Percentiles rank a stretch among this genome's conserved stretches.
Evolutionary conservation across 805 yeast species (phyloP).

Genomic region (Candida corydali): DNA sequence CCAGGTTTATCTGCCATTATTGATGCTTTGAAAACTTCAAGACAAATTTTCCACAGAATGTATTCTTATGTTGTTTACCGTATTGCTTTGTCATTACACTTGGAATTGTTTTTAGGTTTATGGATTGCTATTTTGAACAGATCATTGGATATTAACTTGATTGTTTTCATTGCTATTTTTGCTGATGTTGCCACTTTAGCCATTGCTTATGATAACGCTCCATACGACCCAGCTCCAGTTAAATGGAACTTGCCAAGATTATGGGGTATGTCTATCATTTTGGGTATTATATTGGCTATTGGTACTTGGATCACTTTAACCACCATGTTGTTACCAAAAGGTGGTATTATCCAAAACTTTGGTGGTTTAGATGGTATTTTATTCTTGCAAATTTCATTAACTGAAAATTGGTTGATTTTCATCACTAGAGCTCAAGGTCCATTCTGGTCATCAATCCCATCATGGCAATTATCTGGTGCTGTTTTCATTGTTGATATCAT

Average conservation of each 20-base stretch:
- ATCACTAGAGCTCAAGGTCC: conserved; percentile 97
- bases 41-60: conserved; percentile 99
- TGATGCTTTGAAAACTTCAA: conserved; percentile 87
- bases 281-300: conserved; percentile 81
- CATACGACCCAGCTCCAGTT: conserved; percentile 87
- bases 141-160: conserved; percentile 82
- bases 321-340: conserved; percentile 84
- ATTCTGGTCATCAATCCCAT: conserved; percentile 95
- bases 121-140: conserved; percentile 93
- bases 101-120: conserved; percentile 90
- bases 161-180: conserved; percentile 94
- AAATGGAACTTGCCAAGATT: conserved; percentile 96
- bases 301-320: conserved; percentile 96
- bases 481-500: conserved; percentile 84
- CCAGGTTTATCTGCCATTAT: conserved; percentile 94
- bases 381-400: conserved; percentile 89
- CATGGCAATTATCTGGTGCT: conserved; percentile 96
- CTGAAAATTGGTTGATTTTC: conserved; percentile 97
- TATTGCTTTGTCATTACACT: conserved; percentile 91
- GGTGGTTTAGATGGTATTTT: conserved; percentile 91
- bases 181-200: conserved; percentile 97
- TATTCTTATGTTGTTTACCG: conserved; percentile 97
- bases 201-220: conserved; percentile 97
- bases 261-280: conserved; percentile 92
- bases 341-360: conserved; percentile 95